These are phyloP conservation scores for Xylaria sp. DNA, from an alignment of 2,329 filamentous ascomycete genomes.

Conservation along the genomic window DNA sequence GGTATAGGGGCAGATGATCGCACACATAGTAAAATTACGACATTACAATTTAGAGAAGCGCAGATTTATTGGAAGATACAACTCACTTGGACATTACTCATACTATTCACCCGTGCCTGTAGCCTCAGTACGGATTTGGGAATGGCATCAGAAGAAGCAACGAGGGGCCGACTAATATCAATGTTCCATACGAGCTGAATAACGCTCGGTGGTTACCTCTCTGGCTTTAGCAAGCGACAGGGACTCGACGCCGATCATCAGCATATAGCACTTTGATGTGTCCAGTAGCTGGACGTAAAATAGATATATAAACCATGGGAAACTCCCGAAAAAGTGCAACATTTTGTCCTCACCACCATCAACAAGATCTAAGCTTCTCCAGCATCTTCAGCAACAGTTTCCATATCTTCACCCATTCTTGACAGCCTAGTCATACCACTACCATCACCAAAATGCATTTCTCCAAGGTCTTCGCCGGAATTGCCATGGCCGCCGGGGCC, in stretches of 20 bases:
- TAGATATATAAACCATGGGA: conserved; percentile 28
- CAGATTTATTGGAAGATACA: background rate
- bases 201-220: conserved; percentile 5
- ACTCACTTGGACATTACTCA: conserved; percentile 5
- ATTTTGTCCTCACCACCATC: conserved; percentile 21
- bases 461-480: conserved; percentile 34
- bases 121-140: background rate
- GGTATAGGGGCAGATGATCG: background rate
- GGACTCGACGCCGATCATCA: background rate
- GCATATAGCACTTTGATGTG: background rate
- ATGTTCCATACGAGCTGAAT: conserved; percentile 19
- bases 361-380: conserved; percentile 7
- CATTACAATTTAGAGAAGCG: background rate
- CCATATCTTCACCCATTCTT: conserved; percentile 7
- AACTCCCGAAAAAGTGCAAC: background rate
- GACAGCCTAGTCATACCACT: conserved; percentile 16
- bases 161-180: background rate
- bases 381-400: conserved; percentile 2
- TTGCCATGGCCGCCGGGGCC: conserved; percentile 29
- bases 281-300: background rate
- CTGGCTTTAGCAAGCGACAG: background rate
- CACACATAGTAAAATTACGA: background rate
- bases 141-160: background rate
- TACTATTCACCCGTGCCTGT: background rate
- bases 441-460: conserved; percentile 34